Evolutionary conservation across 2,329 filamentous ascomycete species (phyloP).

Genomic region (Phyllosticta citribraziliensis): DNA sequence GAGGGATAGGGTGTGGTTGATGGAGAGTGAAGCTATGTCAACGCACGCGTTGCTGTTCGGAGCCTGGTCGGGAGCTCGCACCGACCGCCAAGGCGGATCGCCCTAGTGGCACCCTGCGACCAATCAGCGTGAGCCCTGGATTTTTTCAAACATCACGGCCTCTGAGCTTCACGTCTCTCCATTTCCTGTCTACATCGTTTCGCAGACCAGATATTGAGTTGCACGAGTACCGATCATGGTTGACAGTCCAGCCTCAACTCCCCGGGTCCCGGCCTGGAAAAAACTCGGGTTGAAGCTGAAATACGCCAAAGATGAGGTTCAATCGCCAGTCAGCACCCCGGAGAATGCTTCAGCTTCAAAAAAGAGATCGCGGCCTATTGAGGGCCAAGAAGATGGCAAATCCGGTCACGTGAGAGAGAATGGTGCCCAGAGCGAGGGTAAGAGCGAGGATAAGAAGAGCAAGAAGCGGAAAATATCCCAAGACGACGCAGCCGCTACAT

Average conservation of each 20-base stretch:
- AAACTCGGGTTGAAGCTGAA: slow-evolving; percentile 51
- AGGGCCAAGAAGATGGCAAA: background rate
- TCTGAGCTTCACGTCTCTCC: background rate
- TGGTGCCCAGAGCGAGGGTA: background rate
- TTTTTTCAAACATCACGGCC: slow-evolving; percentile 1
- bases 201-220: background rate
- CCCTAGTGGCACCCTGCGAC: background rate
- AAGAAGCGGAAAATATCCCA: slow-evolving; percentile 5
- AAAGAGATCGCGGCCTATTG: slow-evolving; percentile 1
- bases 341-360: slow-evolving; percentile 1
- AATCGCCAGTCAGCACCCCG: background rate
- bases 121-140: slow-evolving; percentile 6
- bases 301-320: slow-evolving; percentile 22
- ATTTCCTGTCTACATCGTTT: background rate
- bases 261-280: slow-evolving; percentile 48
- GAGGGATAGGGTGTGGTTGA: background rate
- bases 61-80: slow-evolving; percentile 3
- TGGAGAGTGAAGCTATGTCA: slow-evolving; percentile 10
- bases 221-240: background rate
- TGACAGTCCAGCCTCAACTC: background rate
- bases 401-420: background rate
- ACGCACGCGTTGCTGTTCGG: slow-evolving; percentile 10
- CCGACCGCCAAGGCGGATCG: slow-evolving; percentile 4
- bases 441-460: slow-evolving; percentile 1
- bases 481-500: background rate